Percentiles rank a stretch among this genome's conserved stretches.
Conservation (phyloP, 1,284 basidiomycete species). For the Austroboletus niveus region DNA sequence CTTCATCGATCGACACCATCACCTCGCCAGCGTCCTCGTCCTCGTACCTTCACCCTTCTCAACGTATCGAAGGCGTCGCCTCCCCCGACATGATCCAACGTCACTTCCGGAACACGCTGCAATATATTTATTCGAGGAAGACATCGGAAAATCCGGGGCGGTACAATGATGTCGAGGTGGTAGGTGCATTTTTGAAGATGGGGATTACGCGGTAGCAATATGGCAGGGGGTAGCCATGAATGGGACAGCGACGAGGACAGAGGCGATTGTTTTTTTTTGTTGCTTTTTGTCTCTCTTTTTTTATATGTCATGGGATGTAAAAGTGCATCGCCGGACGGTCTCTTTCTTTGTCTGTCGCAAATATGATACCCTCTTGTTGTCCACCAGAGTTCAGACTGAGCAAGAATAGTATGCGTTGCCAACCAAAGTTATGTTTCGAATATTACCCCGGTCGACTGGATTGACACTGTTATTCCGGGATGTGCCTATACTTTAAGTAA, state of each 20-base stretch:
- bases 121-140: conserved; percentile 81
- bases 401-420: background rate
- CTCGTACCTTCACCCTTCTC: conserved; percentile 80
- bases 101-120: conserved; percentile 89
- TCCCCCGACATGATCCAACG: conserved; percentile 88
- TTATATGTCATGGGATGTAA: background rate
- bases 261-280: background rate
- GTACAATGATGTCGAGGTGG: conserved; percentile 85
- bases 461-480: too few relatives aligned
- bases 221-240: too few relatives aligned
- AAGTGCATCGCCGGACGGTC: background rate
- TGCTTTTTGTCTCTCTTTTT: background rate
- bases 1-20: conserved; percentile 85
- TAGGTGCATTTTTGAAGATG: conserved; percentile 86
- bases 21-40: conserved; percentile 51
- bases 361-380: background rate
- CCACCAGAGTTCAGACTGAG: background rate
- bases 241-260: background rate
- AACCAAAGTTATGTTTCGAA: too few relatives aligned
- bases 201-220: conserved; percentile 52
- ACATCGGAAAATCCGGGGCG: conserved; percentile 46
- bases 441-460: too few relatives aligned
- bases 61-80: conserved; percentile 85
- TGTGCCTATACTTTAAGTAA: too few relatives aligned
- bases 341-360: background rate